These are phyloP conservation scores for Eucalyptus virginea DNA, from an alignment of 345 rosid genomes.

Conservation along the genomic window DNA sequence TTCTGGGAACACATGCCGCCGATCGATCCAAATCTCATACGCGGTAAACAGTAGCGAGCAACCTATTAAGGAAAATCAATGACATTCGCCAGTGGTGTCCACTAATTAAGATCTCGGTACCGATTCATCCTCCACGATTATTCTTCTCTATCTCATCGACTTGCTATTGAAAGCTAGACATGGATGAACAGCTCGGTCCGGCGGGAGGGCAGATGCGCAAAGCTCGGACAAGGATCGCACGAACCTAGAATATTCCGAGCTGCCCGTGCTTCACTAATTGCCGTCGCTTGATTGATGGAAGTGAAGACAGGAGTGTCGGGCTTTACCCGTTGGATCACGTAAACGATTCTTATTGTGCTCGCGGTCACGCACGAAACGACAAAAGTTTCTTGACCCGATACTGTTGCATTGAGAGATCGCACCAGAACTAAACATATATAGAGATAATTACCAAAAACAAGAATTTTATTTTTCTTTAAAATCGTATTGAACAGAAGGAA, in stretches of 20 bases:
- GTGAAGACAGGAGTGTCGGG: neutral
- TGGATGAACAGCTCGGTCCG: neutral
- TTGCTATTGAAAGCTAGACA: neutral
- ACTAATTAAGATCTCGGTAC: fast-evolving
- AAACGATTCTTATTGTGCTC: neutral
- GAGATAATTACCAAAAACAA: neutral
- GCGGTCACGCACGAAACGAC: neutral
- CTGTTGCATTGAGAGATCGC: neutral
- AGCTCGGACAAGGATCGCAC: neutral
- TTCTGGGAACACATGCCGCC: too few species aligned
- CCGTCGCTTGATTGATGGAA: neutral
- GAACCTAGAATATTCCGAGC: neutral
- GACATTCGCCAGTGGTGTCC: neutral
- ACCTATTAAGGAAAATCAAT: neutral
- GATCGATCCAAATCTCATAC: too few species aligned
- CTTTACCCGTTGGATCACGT: neutral
- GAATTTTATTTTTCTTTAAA: neutral
- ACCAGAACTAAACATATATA: neutral
- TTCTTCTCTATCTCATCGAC: neutral
- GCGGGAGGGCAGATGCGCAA: neutral
- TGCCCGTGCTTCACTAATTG: neutral
- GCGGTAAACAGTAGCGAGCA: neutral
- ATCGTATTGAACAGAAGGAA: neutral
- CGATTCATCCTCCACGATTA: fast-evolving
- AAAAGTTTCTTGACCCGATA: neutral